phyloP scores from a whole-genome alignment of 441 rosid genomes.

The Breynia disticha region DNA sequence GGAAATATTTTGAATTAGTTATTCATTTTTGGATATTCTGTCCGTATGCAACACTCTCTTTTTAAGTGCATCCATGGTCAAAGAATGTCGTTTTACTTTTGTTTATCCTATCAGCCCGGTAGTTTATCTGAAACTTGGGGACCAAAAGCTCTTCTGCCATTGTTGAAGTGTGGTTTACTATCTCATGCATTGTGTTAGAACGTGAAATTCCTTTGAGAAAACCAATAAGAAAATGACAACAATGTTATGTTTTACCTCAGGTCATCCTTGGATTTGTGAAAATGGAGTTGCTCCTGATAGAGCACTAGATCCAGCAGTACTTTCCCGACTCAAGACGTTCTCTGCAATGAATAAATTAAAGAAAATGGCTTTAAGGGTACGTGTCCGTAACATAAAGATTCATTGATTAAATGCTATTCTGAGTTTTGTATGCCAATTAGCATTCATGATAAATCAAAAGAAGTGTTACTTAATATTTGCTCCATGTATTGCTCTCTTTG shows the following conservation, averaged over 20 bases:
- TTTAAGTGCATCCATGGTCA: no score
- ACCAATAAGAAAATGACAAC: not conserved
- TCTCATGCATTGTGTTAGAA: not conserved
- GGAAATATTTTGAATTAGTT: no score
- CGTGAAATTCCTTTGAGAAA: not conserved
- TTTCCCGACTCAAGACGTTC: slow-evolving; percentile 92
- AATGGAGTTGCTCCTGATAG: slow-evolving; percentile 99
- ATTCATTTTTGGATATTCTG: no score
- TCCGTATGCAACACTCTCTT: no score
- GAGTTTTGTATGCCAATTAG: no score
- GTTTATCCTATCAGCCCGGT: no score
- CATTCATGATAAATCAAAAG: no score
- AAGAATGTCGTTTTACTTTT: no score
- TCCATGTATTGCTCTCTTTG: no score
- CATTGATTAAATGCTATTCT: not conserved
- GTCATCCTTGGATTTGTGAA: slow-evolving; percentile 98
- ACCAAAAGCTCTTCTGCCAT: no score
- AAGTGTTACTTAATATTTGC: no score
- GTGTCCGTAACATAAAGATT: slow-evolving; percentile 9
- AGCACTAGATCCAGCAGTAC: slow-evolving; percentile 88
- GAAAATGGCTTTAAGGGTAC: slow-evolving; percentile 94
- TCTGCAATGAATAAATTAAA: slow-evolving; percentile 97
- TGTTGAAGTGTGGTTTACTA: not conserved
- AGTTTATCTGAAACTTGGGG: no score
- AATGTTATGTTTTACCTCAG: slow-evolving; percentile 22